Evolutionary conservation across 2,329 filamentous ascomycete species (phyloP), one percentile per base, ranked within the genome.

Genomic region (Nigrograna mackinnonii): DNA sequence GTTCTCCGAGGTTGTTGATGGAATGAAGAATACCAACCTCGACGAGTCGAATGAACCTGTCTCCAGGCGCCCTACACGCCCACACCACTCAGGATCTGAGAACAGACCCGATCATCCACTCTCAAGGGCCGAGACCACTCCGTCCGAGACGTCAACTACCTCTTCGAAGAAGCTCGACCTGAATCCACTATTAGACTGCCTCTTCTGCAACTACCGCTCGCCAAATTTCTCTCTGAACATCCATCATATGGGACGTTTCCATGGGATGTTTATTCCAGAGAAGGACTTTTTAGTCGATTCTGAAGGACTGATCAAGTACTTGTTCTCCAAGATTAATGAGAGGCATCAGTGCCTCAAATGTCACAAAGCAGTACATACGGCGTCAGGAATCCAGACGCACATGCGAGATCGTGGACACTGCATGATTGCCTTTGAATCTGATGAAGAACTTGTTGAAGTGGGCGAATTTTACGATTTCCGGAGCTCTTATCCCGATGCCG

Each of bases 371-470:
- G 89, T 94, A 64, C 82, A 85, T 49, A 91, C 85, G 11, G 78
- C 87, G 0, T 84, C 85, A 43, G 92, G 89, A 14, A 83, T 91
- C 19, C 91, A 96, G 64, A 96, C 91, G 1, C 94, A 99, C 67
- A 99, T 99, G 94, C 85, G 90, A 33, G 94, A 99, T 67, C 92
- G 91, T 65, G 87, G 90, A 1, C 94, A 99, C 71, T 97, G 92
- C 79, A 96, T 91, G 80, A 95, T 99, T 55, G 91, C 90, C 0
- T 99, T 92, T 67, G 84, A 86, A 38, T 86, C 85, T 0, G 89
- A 96, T 64, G 86, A 87, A 24, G 91, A 97, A 62, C 90, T 96
- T 73, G 80, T 97, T 21, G 90, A 95, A 42, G 89, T 99, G 60
- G 94, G 94, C 43, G 89, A 97, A 52, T 96, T 89, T 69, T 99